phyloP scores from a whole-genome alignment of 345 rosid genomes.

The Lagerstroemia speciosa region DNA sequence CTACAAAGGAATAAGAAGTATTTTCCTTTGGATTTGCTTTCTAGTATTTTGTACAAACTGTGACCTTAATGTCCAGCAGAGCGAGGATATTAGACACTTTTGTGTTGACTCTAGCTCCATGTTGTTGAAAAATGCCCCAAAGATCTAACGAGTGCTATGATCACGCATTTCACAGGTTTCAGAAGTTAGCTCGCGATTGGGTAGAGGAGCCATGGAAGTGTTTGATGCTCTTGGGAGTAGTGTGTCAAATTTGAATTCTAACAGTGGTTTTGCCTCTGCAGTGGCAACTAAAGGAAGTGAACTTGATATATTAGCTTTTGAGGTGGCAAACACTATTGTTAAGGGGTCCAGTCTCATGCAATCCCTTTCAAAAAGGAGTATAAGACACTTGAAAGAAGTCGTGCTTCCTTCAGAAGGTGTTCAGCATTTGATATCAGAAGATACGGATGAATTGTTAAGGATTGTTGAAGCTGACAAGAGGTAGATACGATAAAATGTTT shows the following conservation, averaged over 20 bases:
- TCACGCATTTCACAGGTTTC: conserved; percentile 38
- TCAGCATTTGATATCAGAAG: conserved; percentile 65
- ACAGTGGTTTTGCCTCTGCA: conserved; percentile 61
- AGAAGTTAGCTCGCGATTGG: conserved; percentile 54
- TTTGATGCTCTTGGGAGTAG: conserved; percentile 90
- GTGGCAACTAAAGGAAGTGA: conserved; percentile 62
- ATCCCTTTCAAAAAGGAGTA: conserved; percentile 58
- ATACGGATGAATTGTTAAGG: conserved; percentile 53
- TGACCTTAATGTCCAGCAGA: neutral
- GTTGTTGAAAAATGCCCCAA: neutral
- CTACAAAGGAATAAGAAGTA: neutral
- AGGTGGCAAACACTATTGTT: conserved; percentile 85
- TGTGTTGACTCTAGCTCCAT: no score
- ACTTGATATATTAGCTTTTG: conserved; percentile 70
- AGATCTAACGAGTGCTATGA: neutral
- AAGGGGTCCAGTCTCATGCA: conserved; percentile 83
- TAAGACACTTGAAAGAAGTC: conserved; percentile 43
- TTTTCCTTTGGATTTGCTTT: neutral
- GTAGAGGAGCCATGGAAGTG: conserved; percentile 86
- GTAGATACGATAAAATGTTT: conserved; percentile 19
- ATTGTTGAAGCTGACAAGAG: conserved; percentile 78
- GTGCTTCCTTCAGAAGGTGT: conserved; percentile 71
- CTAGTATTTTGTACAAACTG: neutral
- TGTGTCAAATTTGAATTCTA: conserved; percentile 68
- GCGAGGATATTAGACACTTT: neutral